A percentile compares a stretch with the other conserved stretches of the same genome.
Conservation (phyloP, 208 protist genomes). For the Trypanosoma brucei region DNA sequence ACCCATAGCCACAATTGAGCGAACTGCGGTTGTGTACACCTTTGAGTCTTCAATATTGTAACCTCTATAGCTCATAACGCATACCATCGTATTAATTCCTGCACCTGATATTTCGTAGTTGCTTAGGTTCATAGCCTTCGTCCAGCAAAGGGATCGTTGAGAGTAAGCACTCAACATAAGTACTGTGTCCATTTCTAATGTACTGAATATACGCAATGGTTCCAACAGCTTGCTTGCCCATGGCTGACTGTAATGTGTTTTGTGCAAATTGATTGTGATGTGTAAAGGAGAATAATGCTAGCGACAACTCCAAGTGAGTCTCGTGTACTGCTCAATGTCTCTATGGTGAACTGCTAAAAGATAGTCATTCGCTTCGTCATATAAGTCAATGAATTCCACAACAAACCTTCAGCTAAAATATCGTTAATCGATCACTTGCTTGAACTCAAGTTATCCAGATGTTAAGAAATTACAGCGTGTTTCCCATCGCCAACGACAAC, state of each 20-base stretch:
- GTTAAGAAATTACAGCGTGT: conserved; percentile 46
- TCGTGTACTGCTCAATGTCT: conserved; percentile 84
- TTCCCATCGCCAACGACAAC: conserved; percentile 63
- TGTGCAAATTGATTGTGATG: conserved; percentile 99
- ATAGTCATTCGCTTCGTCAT: conserved; percentile 97
- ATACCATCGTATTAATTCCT: conserved; percentile 99
- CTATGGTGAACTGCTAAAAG: conserved; percentile 93
- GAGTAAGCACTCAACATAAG: conserved; percentile 98
- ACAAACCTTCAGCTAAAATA: conserved; percentile 87
- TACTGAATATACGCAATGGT: conserved; percentile 94
- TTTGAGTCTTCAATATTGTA: conserved; percentile 99
- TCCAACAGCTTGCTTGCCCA: conserved; percentile 99
- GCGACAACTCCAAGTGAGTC: conserved; percentile 89
- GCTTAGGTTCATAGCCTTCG: conserved; percentile 95
- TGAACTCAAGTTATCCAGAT: conserved; percentile 57
- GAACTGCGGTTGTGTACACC: conserved; percentile 95
- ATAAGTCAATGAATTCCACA: conserved; percentile 99
- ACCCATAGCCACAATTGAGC: conserved; percentile 96
- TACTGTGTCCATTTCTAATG: conserved; percentile 97
- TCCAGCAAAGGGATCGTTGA: conserved; percentile 96
- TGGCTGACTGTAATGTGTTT: conserved; percentile 99
- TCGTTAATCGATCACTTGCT: conserved; percentile 76
- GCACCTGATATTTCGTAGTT: conserved; percentile 96
- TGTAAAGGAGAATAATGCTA: conserved; percentile 98
- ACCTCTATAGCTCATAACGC: conserved; percentile 99